A percentile compares a stretch with the other conserved stretches of the same genome.
Evolutionary conservation across 2,329 filamentous ascomycete species (phyloP).

Genomic region (Neocucurbitaria cava): DNA sequence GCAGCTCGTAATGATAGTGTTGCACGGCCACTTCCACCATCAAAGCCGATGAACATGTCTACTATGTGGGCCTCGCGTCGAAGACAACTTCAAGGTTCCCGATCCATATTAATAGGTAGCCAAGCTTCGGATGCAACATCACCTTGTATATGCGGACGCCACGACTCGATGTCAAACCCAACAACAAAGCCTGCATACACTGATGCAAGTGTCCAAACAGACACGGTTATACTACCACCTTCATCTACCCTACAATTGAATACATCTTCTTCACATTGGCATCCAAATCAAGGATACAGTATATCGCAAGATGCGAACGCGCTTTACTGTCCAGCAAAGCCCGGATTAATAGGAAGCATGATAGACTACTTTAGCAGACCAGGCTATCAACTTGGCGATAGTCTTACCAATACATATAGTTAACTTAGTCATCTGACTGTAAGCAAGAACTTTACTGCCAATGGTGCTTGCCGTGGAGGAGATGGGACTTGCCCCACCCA

Average conservation of each 20-base stretch:
- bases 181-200: conserved; percentile 18
- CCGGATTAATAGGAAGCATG: conserved; percentile 41
- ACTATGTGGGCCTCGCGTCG: background rate
- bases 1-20: background rate
- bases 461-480: too few species aligned
- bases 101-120: background rate
- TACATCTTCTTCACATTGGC: conserved; percentile 11
- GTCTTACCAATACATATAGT: conserved; percentile 31
- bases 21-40: background rate
- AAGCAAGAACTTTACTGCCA: too few species aligned
- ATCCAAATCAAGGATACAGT: conserved; percentile 12
- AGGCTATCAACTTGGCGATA: conserved; percentile 42
- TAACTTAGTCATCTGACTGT: too few species aligned
- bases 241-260: conserved; percentile 19
- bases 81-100: background rate
- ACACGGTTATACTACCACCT: conserved; percentile 13
- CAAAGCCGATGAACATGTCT: background rate
- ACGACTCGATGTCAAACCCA: background rate
- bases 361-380: conserved; percentile 42
- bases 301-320: conserved; percentile 19
- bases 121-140: background rate
- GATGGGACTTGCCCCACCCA: too few species aligned
- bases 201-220: conserved; percentile 35
- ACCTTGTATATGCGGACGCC: conserved; percentile 24
- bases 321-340: conserved; percentile 14